These are phyloP conservation scores for Fusarium sp. DNA, from an alignment of 2,329 filamentous ascomycete genomes.

Conservation along the genomic window DNA sequence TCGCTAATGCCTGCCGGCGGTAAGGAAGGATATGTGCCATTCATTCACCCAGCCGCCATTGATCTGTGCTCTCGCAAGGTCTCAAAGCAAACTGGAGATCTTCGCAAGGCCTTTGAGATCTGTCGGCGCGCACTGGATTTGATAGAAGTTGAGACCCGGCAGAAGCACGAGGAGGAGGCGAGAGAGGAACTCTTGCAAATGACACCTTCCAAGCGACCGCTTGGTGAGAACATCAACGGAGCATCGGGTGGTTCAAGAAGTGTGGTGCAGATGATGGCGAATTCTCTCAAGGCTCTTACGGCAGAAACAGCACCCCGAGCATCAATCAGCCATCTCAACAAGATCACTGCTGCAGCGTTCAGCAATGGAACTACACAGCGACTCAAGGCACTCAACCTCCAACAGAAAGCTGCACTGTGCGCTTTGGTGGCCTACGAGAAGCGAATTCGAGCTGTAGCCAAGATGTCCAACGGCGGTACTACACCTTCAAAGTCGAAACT, in stretches of 20 bases:
- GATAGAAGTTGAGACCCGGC: conserved; percentile 84
- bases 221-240: conserved; percentile 85
- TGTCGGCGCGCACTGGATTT: conserved; percentile 90
- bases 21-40: conserved; percentile 76
- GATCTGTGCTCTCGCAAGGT: conserved; percentile 96
- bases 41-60: conserved; percentile 93
- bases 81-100: conserved; percentile 90
- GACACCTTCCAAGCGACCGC: conserved; percentile 79
- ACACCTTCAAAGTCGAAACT: conserved; percentile 73
- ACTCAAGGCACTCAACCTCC: conserved; percentile 88
- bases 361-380: conserved; percentile 88
- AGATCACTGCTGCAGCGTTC: conserved; percentile 89
- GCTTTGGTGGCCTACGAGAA: conserved; percentile 89
- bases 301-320: conserved; percentile 86
- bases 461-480: conserved; percentile 53
- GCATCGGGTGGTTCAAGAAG: conserved; percentile 58
- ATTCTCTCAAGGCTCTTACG: conserved; percentile 73
- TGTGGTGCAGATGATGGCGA: conserved; percentile 61
- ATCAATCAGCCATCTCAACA: conserved; percentile 90
- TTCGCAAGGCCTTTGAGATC: conserved; percentile 96
- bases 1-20: conserved; percentile 71
- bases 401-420: conserved; percentile 96
- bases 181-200: conserved; percentile 68
- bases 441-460: conserved; percentile 67
- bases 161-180: conserved; percentile 75